Evolutionary conservation across 805 yeast species (phyloP).

Genomic region (Wickerhamiella alocasiicola): DNA sequence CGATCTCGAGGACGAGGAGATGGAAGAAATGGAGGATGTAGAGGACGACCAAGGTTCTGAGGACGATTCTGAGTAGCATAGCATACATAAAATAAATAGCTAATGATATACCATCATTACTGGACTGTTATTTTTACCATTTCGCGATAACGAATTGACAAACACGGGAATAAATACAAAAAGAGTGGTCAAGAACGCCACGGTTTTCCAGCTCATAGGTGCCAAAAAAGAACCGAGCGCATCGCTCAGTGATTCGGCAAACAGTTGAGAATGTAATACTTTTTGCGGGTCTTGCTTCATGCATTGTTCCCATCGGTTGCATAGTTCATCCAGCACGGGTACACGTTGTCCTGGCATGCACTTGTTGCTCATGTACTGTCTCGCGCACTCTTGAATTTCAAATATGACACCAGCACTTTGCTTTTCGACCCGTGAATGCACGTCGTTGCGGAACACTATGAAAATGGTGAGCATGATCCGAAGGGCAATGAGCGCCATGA

Average conservation of each 20-base stretch:
- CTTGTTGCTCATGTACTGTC: slow-evolving; percentile 57
- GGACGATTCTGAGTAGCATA: not conserved
- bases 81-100: not conserved
- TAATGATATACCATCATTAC: not conserved
- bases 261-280: slow-evolving; percentile 54
- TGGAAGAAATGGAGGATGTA: slow-evolving; percentile 19
- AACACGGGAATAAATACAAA: slow-evolving; percentile 25
- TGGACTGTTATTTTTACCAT: not conserved
- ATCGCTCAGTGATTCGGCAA: slow-evolving; percentile 76
- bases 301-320: slow-evolving; percentile 69
- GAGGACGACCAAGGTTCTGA: not conserved
- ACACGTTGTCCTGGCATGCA: slow-evolving; percentile 54
- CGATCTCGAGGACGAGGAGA: slow-evolving; percentile 26
- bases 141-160: slow-evolving; percentile 17
- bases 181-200: slow-evolving; percentile 28
- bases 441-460: slow-evolving; percentile 51
- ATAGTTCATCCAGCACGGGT: slow-evolving; percentile 63
- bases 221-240: slow-evolving; percentile 62
- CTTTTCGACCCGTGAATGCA: slow-evolving; percentile 53
- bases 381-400: slow-evolving; percentile 56
- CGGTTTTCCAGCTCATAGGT: slow-evolving; percentile 59
- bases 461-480: slow-evolving; percentile 42
- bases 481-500: slow-evolving; percentile 39
- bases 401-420: slow-evolving; percentile 47
- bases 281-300: slow-evolving; percentile 64